These are phyloP conservation scores for Lactarius akahatsu DNA, from an alignment of 768 basidiomycete genomes.

Conservation along the genomic window DNA sequence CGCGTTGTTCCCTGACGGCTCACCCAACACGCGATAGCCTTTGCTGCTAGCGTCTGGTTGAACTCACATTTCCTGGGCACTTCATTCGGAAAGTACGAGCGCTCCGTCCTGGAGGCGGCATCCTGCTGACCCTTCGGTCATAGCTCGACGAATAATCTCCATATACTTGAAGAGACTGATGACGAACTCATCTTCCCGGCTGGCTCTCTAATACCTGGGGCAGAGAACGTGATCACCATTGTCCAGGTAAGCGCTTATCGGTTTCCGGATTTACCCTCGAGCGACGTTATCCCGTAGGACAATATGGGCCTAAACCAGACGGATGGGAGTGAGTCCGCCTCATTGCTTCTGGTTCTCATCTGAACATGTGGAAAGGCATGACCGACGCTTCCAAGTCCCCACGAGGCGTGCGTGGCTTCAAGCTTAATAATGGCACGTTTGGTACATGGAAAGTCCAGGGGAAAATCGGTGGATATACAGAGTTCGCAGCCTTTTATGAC, in stretches of 20 bases:
- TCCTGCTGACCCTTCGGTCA: slow-evolving; percentile 5
- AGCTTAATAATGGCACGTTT: slow-evolving; percentile 56
- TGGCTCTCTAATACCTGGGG: slow-evolving; percentile 48
- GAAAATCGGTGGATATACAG: slow-evolving; percentile 44
- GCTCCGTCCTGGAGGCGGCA: background rate
- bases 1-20: slow-evolving; percentile 7
- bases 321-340: slow-evolving; percentile 38
- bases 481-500: slow-evolving; percentile 31
- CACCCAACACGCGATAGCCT: slow-evolving; percentile 44
- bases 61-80: slow-evolving; percentile 71
- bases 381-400: slow-evolving; percentile 66
- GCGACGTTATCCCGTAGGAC: slow-evolving; percentile 45
- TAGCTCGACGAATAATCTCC: slow-evolving; percentile 65
- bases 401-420: slow-evolving; percentile 75
- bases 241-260: slow-evolving; percentile 52
- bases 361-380: slow-evolving; percentile 33
- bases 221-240: slow-evolving; percentile 76
- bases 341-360: slow-evolving; percentile 25
- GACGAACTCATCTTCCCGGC: slow-evolving; percentile 61
- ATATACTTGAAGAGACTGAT: slow-evolving; percentile 65
- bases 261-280: background rate
- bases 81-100: slow-evolving; percentile 66
- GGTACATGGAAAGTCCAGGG: slow-evolving; percentile 47
- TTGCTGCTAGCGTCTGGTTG: slow-evolving; percentile 81
- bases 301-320: slow-evolving; percentile 79